Percentiles rank a stretch among this genome's conserved stretches.
Evolutionary conservation across 2,329 filamentous ascomycete genomes (phyloP).

Genomic region (Davidsoniella virescens): DNA sequence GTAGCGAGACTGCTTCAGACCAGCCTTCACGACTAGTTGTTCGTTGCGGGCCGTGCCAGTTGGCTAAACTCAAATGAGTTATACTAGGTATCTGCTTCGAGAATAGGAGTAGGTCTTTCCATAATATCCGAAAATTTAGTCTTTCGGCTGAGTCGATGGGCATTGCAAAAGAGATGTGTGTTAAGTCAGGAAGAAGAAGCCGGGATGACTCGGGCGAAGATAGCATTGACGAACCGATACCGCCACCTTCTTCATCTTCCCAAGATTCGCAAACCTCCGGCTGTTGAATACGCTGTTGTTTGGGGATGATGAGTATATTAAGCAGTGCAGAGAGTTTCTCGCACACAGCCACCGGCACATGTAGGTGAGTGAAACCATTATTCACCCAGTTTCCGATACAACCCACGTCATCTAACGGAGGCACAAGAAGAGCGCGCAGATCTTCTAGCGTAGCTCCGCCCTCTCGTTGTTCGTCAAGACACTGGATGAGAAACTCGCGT

Average conservation of each 20-base stretch:
- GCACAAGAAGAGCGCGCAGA: not conserved
- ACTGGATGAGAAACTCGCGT: not conserved
- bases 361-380: not conserved
- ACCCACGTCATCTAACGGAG: not conserved
- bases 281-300: not conserved
- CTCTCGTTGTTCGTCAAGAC: not conserved
- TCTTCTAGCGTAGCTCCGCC: not conserved
- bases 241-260: not conserved
- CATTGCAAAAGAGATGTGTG: not conserved
- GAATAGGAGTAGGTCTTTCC: conserved; percentile 1
- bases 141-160: not conserved
- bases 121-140: not conserved
- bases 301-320: not conserved
- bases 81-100: not conserved
- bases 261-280: not conserved
- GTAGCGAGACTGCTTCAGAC: not conserved
- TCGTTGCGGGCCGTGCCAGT: not conserved
- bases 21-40: not conserved
- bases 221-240: not conserved
- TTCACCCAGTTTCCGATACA: not conserved
- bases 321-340: not conserved
- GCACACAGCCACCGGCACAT: not conserved
- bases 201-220: not conserved
- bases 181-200: not conserved
- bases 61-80: not conserved